These are phyloP conservation scores for Hypoxylon intermedium DNA, from an alignment of 495 filamentous ascomycete species.

Conservation along the genomic window DNA sequence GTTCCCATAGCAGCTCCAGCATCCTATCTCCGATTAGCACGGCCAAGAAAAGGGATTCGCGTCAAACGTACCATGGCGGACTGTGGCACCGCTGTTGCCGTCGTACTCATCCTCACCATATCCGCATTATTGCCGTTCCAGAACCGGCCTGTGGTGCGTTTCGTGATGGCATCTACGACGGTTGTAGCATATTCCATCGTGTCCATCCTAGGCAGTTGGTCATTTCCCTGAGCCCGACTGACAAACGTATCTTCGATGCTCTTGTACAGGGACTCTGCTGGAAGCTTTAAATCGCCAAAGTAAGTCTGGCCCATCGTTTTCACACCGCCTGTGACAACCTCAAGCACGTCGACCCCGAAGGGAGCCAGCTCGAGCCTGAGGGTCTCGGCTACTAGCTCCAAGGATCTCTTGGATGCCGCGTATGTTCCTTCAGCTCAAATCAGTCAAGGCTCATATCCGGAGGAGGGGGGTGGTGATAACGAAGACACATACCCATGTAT, in stretches of 20 bases:
- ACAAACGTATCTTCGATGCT: slow-evolving; percentile 13
- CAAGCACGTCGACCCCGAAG: slow-evolving; percentile 51
- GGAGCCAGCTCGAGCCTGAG: slow-evolving; percentile 51
- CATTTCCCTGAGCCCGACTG: slow-evolving; percentile 17
- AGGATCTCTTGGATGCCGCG: slow-evolving; percentile 45
- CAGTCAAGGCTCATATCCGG: slow-evolving; percentile 1
- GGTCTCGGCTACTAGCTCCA: slow-evolving; percentile 44
- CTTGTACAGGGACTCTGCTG: slow-evolving; percentile 27
- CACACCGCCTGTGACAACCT: slow-evolving; percentile 33
- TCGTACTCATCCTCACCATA: slow-evolving; percentile 14
- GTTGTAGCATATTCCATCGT: slow-evolving; percentile 17
- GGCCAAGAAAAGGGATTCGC: background rate
- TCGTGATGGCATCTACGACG: slow-evolving; percentile 10
- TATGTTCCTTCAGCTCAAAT: slow-evolving; percentile 42
- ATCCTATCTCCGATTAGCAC: slow-evolving; percentile 23
- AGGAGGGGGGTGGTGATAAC: slow-evolving; percentile 19
- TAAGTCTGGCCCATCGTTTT: slow-evolving; percentile 28
- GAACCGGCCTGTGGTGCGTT: slow-evolving; percentile 16
- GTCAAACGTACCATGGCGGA: slow-evolving; percentile 20
- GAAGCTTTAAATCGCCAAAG: slow-evolving; percentile 25
- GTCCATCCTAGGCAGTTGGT: slow-evolving; percentile 16
- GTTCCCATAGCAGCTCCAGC: slow-evolving; percentile 12
- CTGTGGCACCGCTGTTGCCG: slow-evolving; percentile 22
- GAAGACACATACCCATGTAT: slow-evolving; percentile 42
- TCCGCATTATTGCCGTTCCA: slow-evolving; percentile 20